phyloP scores from a whole-genome alignment of 2,329 filamentous ascomycete species.

The Pseudogymnoascus sp. region DNA sequence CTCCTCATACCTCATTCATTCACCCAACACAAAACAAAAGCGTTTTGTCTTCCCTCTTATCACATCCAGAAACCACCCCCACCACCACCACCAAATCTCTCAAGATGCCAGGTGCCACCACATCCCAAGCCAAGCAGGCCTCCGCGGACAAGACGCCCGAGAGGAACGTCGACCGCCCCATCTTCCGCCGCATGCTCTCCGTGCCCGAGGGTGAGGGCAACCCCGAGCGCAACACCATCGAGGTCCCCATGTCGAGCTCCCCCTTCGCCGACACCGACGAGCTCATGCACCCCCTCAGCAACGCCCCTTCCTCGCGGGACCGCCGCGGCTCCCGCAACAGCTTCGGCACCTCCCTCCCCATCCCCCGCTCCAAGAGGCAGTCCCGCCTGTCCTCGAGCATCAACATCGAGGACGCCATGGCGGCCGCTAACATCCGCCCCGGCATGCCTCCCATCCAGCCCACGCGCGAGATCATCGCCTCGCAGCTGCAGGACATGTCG shows the following conservation, averaged over 20 bases:
- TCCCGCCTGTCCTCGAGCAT: constrained; percentile 52
- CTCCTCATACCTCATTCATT: neutral
- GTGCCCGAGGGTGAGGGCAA: neutral
- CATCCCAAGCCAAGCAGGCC: neutral
- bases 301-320: constrained; percentile 59
- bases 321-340: constrained; percentile 66
- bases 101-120: neutral
- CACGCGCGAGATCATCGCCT: constrained; percentile 59
- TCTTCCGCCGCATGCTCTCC: neutral
- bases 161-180: neutral
- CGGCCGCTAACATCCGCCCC: constrained; percentile 38
- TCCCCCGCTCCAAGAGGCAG: constrained; percentile 61
- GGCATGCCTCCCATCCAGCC: constrained; percentile 52
- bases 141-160: neutral
- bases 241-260: constrained; percentile 61
- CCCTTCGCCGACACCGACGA: constrained; percentile 58
- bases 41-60: neutral
- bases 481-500: constrained; percentile 61
- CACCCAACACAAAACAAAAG: neutral
- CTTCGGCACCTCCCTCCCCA: constrained; percentile 64
- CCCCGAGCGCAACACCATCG: constrained; percentile 43
- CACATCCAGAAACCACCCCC: neutral
- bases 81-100: neutral
- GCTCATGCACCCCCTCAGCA: constrained; percentile 67
- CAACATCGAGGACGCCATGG: constrained; percentile 29